Evolutionary conservation across 2,329 filamentous ascomycete genomes (phyloP).

Genomic region (Aspergillus sp.): DNA sequence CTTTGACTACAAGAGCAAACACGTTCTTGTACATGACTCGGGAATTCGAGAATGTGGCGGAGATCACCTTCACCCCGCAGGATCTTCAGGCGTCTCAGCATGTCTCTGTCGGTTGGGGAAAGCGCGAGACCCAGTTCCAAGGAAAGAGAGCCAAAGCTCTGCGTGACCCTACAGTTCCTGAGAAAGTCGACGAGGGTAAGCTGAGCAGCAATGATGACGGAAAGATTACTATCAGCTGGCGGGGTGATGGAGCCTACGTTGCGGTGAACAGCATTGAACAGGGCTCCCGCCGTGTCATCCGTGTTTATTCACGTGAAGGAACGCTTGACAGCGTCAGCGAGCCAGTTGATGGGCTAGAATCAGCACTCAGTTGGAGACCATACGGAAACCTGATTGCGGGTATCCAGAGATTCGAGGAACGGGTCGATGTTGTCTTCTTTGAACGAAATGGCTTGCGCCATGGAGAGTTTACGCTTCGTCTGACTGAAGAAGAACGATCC

Average conservation of each 20-base stretch:
- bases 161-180: slow-evolving; percentile 90
- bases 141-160: slow-evolving; percentile 83
- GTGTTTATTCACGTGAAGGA: slow-evolving; percentile 88
- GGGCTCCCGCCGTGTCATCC: slow-evolving; percentile 70
- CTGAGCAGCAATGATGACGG: slow-evolving; percentile 73
- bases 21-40: slow-evolving; percentile 91
- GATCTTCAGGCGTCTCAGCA: slow-evolving; percentile 87
- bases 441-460: slow-evolving; percentile 97
- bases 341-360: slow-evolving; percentile 88
- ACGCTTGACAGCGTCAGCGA: slow-evolving; percentile 91
- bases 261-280: slow-evolving; percentile 78
- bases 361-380: slow-evolving; percentile 84
- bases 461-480: slow-evolving; percentile 81
- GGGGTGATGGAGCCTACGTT: slow-evolving; percentile 88
- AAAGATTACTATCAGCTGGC: slow-evolving; percentile 77
- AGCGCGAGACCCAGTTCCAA: slow-evolving; percentile 96
- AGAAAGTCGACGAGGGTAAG: slow-evolving; percentile 81
- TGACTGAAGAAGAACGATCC: slow-evolving; percentile 59
- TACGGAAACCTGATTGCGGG: slow-evolving; percentile 87
- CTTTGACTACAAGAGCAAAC: slow-evolving; percentile 74
- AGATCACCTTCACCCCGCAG: slow-evolving; percentile 68
- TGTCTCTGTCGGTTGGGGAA: slow-evolving; percentile 97
- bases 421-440: slow-evolving; percentile 87
- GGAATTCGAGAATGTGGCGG: slow-evolving; percentile 79
- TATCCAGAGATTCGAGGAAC: slow-evolving; percentile 68